Evolutionary conservation across 495 filamentous ascomycete species (phyloP).

Genomic region (Haplographium delicatum): DNA sequence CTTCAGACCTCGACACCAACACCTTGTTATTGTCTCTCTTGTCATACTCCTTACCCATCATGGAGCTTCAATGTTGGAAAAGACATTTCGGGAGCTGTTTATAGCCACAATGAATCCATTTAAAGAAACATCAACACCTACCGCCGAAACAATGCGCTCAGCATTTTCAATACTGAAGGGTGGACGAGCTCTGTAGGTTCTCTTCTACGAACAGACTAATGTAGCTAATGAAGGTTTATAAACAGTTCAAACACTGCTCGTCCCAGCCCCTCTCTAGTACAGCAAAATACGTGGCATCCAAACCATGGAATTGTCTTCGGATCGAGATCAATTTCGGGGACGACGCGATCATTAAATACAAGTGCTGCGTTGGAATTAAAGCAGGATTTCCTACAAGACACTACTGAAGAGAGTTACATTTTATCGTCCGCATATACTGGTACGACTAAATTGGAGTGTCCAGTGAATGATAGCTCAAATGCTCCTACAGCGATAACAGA

Average conservation of each 20-base stretch:
- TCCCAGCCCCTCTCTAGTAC: neutral
- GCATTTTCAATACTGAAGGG: neutral
- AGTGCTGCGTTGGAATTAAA: neutral
- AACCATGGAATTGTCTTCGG: slow-evolving; percentile 22
- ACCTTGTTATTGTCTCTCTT: neutral
- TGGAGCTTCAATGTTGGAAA: slow-evolving; percentile 26
- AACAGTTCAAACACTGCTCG: slow-evolving; percentile 7
- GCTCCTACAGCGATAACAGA: neutral
- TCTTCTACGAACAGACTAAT: neutral
- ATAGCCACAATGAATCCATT: slow-evolving; percentile 8
- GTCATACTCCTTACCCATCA: slow-evolving; percentile 23
- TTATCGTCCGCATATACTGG: slow-evolving; percentile 4
- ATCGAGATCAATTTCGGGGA: neutral
- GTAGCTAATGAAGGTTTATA: slow-evolving; percentile 2
- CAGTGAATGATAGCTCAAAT: neutral
- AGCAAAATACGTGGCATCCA: slow-evolving; percentile 21
- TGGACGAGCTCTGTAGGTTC: slow-evolving; percentile 9
- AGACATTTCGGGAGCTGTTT: slow-evolving; percentile 17
- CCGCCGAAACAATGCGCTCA: slow-evolving; percentile 10
- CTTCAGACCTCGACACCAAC: neutral
- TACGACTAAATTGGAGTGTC: neutral
- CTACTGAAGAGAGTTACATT: slow-evolving; percentile 16
- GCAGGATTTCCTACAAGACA: slow-evolving; percentile 7
- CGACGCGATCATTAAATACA: slow-evolving; percentile 8
- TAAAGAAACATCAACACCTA: slow-evolving; percentile 3